Conservation (phyloP, 306 rosid species). For the Sphenostylis stenocarpa region DNA sequence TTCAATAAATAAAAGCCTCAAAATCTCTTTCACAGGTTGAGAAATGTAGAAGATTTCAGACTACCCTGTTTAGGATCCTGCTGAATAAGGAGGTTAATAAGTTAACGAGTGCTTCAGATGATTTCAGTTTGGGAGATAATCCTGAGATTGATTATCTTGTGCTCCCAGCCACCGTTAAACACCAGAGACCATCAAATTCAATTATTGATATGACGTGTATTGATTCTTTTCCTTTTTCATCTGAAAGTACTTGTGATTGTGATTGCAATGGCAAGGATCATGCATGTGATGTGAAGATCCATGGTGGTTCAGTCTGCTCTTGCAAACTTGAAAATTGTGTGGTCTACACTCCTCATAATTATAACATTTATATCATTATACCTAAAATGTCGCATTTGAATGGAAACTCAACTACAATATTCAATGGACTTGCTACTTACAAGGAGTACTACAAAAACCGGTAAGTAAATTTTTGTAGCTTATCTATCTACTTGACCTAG, state of each 20-base stretch:
- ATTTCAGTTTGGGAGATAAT: conserved; percentile 35
- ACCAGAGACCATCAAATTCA: conserved; percentile 12
- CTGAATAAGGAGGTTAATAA: conserved; percentile 23
- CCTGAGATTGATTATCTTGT: conserved; percentile 59
- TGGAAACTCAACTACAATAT: conserved; percentile 49
- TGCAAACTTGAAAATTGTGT: conserved; percentile 61
- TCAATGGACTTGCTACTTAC: conserved; percentile 39
- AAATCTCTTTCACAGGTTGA: conserved; percentile 38
- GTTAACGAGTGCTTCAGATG: conserved; percentile 28
- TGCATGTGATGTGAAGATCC: conserved; percentile 32
- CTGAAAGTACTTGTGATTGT: neutral
- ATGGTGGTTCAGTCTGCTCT: conserved; percentile 50
- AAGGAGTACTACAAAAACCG: conserved; percentile 43
- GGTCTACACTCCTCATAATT: conserved; percentile 63
- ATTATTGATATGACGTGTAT: conserved; percentile 53
- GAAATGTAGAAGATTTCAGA: conserved; percentile 56
- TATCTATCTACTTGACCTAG: neutral
- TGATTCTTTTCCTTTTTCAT: conserved; percentile 34
- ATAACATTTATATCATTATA: conserved; percentile 43
- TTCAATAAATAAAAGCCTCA: too few species aligned
- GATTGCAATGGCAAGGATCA: conserved; percentile 13
- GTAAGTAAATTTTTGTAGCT: conserved; percentile 26
- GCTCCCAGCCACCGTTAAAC: conserved; percentile 52
- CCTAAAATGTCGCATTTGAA: conserved; percentile 25
- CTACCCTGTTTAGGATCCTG: conserved; percentile 45